phyloP scores from a whole-genome alignment of 176 grass and related monocot species.

The Lolium perenne region DNA sequence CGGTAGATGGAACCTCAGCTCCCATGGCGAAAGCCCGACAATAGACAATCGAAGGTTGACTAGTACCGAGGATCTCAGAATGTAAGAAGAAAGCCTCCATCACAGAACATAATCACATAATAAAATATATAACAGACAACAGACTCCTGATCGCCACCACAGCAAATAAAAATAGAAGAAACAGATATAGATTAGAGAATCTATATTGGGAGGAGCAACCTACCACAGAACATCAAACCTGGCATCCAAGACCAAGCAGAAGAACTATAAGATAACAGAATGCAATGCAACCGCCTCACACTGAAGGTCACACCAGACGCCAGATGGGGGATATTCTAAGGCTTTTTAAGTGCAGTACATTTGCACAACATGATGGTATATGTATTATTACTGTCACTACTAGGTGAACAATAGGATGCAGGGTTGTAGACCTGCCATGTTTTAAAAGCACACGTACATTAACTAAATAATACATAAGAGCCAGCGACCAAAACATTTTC shows the following conservation, averaged over 20 bases:
- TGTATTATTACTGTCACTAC: constrained; percentile 32
- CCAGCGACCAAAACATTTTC: not conserved
- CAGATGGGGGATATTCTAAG: not conserved
- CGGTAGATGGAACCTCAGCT: too few species aligned
- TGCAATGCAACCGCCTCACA: not conserved
- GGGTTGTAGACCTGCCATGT: constrained; percentile 12
- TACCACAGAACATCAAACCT: not conserved
- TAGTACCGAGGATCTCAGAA: too few species aligned
- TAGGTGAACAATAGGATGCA: not conserved
- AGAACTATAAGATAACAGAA: not conserved
- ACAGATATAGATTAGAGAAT: too few species aligned
- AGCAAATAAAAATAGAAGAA: not conserved
- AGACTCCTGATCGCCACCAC: too few species aligned
- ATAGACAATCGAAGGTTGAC: too few species aligned
- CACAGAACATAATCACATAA: too few species aligned
- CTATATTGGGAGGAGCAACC: not conserved
- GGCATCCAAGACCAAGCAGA: not conserved
- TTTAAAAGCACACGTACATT: constrained; percentile 38
- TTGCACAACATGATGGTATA: constrained; percentile 27
- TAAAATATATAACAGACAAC: too few species aligned
- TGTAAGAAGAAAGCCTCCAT: too few species aligned
- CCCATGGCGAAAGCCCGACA: too few species aligned
- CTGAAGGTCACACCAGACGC: not conserved
- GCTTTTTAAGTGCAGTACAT: constrained; percentile 28
- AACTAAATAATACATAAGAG: constrained; percentile 6